Conservation (phyloP, 495 filamentous ascomycete species). For the Pyrenula aspistea region DNA sequence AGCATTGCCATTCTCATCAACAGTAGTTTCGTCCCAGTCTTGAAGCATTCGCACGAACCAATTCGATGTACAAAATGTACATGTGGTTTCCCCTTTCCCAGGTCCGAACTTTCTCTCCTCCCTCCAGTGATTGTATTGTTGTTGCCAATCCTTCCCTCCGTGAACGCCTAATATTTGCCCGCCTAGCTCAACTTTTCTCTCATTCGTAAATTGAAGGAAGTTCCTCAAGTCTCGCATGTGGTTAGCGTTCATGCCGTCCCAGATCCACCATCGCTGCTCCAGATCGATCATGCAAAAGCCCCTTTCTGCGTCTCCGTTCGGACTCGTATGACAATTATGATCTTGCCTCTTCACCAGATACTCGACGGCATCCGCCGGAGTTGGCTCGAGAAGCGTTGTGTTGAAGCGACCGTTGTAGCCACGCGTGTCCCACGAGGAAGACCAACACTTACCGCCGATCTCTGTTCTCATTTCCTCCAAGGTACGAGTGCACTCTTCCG, state of each 20-base stretch:
- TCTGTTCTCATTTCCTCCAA: not conserved
- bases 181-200: not conserved
- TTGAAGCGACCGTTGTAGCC: not conserved
- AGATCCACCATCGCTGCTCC: not conserved
- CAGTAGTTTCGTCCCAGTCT: not conserved
- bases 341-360: not conserved
- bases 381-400: not conserved
- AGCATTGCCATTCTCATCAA: not conserved
- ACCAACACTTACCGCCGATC: not conserved
- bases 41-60: not conserved
- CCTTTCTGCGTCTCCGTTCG: not conserved
- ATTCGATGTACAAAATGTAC: not conserved
- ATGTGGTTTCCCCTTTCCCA: not conserved
- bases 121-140: not conserved
- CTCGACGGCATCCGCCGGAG: not conserved
- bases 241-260: not conserved
- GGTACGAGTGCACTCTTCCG: not conserved
- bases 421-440: not conserved
- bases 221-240: not conserved
- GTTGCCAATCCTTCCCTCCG: not conserved
- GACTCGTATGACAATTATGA: not conserved
- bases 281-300: not conserved
- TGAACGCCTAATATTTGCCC: not conserved
- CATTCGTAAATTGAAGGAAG: not conserved
- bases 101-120: not conserved